These are phyloP conservation scores for Diutina neorugosa DNA, from an alignment of 1,139 yeast species.

Conservation along the genomic window DNA sequence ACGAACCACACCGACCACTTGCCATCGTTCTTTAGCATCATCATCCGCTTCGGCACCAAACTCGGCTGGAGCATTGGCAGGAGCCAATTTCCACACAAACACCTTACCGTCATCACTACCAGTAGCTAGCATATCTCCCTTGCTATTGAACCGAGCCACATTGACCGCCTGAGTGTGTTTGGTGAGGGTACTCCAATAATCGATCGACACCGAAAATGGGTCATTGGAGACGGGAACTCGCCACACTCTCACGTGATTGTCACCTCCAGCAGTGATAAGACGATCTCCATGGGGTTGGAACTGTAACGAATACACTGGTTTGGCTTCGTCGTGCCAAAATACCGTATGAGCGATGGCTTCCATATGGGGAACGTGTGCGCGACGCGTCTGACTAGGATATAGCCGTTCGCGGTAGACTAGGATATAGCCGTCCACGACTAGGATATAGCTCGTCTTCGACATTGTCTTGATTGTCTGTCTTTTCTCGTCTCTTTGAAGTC, in stretches of 20 bases:
- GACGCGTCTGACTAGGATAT: background rate
- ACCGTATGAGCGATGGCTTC: slow-evolving; percentile 52
- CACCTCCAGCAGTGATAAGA: slow-evolving; percentile 90
- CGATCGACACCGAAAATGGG: slow-evolving; percentile 21
- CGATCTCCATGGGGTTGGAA: slow-evolving; percentile 50
- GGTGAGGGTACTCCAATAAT: slow-evolving; percentile 62
- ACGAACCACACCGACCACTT: slow-evolving; percentile 18
- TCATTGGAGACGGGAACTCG: slow-evolving; percentile 8
- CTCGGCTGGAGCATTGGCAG: slow-evolving; percentile 34
- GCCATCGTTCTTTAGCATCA: slow-evolving; percentile 62
- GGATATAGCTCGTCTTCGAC: no score
- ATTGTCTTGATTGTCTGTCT: no score
- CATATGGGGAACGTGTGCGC: slow-evolving; percentile 17
- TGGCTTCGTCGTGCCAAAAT: slow-evolving; percentile 74
- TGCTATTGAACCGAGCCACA: slow-evolving; percentile 68
- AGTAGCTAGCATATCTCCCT: slow-evolving; percentile 60
- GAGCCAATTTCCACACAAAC: slow-evolving; percentile 62
- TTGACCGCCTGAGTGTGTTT: slow-evolving; percentile 95
- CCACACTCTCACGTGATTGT: slow-evolving; percentile 75
- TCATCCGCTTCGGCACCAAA: slow-evolving; percentile 38
- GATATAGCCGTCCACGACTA: no score
- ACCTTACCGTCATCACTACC: slow-evolving; percentile 95
- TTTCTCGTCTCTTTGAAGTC: no score
- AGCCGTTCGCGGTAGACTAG: no score
- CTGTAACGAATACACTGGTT: slow-evolving; percentile 74